phyloP scores from a whole-genome alignment of 306 rosid species.

The Inga oerstediana region DNA sequence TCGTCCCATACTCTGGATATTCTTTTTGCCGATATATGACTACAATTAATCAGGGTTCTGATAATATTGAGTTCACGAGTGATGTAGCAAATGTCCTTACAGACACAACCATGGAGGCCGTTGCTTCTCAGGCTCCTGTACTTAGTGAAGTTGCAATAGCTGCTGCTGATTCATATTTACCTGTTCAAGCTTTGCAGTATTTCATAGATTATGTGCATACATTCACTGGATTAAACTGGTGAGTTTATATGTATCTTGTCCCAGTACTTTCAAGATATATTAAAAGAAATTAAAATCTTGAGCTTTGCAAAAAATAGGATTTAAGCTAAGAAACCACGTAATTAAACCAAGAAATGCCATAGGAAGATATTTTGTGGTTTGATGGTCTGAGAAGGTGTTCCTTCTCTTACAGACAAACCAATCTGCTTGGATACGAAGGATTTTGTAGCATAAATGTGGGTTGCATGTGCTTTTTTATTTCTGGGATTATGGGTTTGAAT shows the following conservation, averaged over 20 bases:
- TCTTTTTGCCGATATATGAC: conserved; percentile 75
- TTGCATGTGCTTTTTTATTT: conserved; percentile 3
- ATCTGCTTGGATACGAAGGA: neutral
- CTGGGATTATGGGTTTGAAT: neutral
- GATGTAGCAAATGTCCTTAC: conserved; percentile 69
- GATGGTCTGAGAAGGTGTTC: neutral
- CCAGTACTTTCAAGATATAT: neutral
- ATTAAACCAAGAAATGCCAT: conserved; percentile 4
- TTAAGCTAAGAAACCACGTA: neutral
- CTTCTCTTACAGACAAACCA: neutral
- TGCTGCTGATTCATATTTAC: conserved; percentile 83
- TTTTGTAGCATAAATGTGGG: conserved; percentile 11
- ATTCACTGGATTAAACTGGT: conserved; percentile 79
- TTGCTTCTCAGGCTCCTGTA: conserved; percentile 59
- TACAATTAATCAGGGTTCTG: conserved; percentile 55
- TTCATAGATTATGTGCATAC: conserved; percentile 72
- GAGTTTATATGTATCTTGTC: conserved; percentile 28
- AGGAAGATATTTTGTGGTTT: neutral
- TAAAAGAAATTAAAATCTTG: neutral
- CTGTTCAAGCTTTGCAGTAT: conserved; percentile 76
- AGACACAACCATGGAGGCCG: conserved; percentile 52
- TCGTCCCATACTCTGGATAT: conserved; percentile 46
- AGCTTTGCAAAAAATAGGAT: too few species aligned
- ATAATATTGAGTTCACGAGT: conserved; percentile 47
- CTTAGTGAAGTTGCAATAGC: conserved; percentile 80